Evolutionary conservation across 495 filamentous ascomycete species (phyloP).

Genomic region (Cercophora samala): DNA sequence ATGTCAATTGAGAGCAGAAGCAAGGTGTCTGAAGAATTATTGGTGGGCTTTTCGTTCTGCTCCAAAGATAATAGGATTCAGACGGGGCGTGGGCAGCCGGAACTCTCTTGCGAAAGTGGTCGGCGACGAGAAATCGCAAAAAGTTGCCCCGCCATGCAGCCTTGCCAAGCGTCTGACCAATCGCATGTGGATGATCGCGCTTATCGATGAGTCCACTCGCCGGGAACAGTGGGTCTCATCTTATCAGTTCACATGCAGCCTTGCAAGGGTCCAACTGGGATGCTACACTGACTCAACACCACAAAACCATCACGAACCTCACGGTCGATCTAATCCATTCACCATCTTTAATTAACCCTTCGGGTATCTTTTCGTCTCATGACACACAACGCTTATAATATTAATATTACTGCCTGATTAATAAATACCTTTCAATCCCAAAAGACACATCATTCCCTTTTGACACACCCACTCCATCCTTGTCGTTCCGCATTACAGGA

Average conservation of each 20-base stretch:
- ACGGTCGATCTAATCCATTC: background rate
- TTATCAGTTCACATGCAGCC: background rate
- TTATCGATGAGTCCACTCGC: background rate
- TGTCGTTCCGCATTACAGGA: slow-evolving; percentile 22
- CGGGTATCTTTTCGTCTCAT: background rate
- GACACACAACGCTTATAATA: background rate
- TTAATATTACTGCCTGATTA: background rate
- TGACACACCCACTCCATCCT: background rate
- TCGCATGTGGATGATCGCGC: background rate
- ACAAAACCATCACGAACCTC: background rate
- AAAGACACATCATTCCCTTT: background rate
- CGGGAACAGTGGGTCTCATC: background rate
- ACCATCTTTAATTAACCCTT: background rate
- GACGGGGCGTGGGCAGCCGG: background rate
- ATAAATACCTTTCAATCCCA: background rate
- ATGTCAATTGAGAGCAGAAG: background rate
- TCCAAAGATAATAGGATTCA: background rate
- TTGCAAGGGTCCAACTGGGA: background rate
- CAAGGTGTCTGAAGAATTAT: too few species aligned
- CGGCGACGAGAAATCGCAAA: slow-evolving; percentile 23
- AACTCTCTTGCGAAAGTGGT: slow-evolving; percentile 7
- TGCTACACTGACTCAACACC: background rate
- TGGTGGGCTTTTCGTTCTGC: too few species aligned
- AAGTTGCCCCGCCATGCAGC: slow-evolving; percentile 28
- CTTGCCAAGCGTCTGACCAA: slow-evolving; percentile 5